phyloP scores from a whole-genome alignment of 345 rosid genomes.

The Eucalyptus decipiens region DNA sequence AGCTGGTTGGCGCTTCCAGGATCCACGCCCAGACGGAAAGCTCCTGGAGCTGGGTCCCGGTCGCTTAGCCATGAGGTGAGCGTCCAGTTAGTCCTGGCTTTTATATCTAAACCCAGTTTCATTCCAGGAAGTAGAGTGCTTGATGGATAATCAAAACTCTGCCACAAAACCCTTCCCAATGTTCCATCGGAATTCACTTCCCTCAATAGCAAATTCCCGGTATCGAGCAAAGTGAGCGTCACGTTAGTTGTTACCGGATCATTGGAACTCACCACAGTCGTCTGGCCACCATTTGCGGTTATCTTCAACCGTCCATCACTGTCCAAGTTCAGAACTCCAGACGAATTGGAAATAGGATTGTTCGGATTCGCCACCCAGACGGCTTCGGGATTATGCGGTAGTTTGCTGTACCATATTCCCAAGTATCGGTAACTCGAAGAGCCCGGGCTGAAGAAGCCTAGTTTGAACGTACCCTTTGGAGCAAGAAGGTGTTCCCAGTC shows the following conservation, averaged over 20 bases:
- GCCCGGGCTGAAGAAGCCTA: constrained; percentile 51
- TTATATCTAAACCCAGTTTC: constrained; percentile 46
- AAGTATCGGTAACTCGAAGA: constrained; percentile 33
- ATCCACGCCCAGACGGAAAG: constrained; percentile 49
- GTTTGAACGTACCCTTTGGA: constrained; percentile 19
- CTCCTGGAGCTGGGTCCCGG: constrained; percentile 36
- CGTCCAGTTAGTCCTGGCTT: constrained; percentile 26
- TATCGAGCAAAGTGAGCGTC: constrained; percentile 30
- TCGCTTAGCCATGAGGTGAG: constrained; percentile 39
- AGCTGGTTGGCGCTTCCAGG: constrained; percentile 25
- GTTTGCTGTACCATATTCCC: constrained; percentile 34
- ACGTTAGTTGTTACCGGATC: constrained; percentile 1
- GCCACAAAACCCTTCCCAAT: constrained; percentile 35
- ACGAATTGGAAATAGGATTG: constrained; percentile 32
- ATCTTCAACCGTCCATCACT: constrained; percentile 34
- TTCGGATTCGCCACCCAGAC: constrained; percentile 52
- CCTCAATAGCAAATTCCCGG: constrained; percentile 39
- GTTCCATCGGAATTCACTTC: constrained; percentile 3
- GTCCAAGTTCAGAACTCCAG: constrained; percentile 29
- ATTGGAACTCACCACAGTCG: constrained; percentile 18
- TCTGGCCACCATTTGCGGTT: constrained; percentile 6
- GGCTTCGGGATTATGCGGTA: constrained; percentile 15
- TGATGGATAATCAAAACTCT: constrained; percentile 56
- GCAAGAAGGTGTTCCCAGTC: constrained; percentile 56
- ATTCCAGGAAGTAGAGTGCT: constrained; percentile 46